phyloP scores from a whole-genome alignment of 805 yeast genomes.

The Hanseniaspora lachancei region DNA sequence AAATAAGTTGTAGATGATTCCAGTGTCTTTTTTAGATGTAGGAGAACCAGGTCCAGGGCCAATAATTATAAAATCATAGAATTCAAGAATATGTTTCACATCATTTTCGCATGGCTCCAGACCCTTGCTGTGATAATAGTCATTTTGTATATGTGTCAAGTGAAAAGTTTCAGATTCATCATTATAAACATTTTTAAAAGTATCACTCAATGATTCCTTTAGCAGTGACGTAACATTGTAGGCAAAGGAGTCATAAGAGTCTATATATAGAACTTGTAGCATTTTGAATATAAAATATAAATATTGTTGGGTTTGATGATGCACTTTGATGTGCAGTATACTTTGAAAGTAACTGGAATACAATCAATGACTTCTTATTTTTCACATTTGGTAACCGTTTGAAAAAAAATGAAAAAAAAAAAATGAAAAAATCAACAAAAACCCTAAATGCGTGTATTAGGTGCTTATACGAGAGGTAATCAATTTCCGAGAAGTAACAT shows the following conservation, averaged over 20 bases:
- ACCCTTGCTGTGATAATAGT: slow-evolving; percentile 29
- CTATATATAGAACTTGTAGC: slow-evolving; percentile 36
- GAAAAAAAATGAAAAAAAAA: not conserved
- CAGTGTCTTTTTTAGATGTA: slow-evolving; percentile 61
- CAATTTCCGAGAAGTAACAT: not conserved
- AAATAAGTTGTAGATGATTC: slow-evolving; percentile 33
- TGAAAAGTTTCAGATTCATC: slow-evolving; percentile 24
- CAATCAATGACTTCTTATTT: not conserved
- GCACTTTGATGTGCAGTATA: too few species aligned
- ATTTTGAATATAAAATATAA: not conserved
- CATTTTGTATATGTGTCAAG: slow-evolving; percentile 45
- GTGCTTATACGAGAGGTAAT: not conserved
- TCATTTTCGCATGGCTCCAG: slow-evolving; percentile 19
- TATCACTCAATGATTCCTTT: slow-evolving; percentile 36
- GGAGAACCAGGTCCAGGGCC: slow-evolving; percentile 99
- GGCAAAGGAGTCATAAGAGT: slow-evolving; percentile 92
- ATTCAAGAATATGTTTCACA: slow-evolving; percentile 29
- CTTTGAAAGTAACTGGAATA: not conserved
- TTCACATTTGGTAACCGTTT: not conserved
- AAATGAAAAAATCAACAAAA: too few species aligned
- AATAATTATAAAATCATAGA: slow-evolving; percentile 63
- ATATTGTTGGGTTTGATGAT: too few species aligned
- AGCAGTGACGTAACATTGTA: slow-evolving; percentile 44
- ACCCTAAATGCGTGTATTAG: not conserved
- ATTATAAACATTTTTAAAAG: slow-evolving; percentile 32